phyloP scores from a whole-genome alignment of 495 filamentous ascomycete genomes.

The Aspergillus avenaceus region DNA sequence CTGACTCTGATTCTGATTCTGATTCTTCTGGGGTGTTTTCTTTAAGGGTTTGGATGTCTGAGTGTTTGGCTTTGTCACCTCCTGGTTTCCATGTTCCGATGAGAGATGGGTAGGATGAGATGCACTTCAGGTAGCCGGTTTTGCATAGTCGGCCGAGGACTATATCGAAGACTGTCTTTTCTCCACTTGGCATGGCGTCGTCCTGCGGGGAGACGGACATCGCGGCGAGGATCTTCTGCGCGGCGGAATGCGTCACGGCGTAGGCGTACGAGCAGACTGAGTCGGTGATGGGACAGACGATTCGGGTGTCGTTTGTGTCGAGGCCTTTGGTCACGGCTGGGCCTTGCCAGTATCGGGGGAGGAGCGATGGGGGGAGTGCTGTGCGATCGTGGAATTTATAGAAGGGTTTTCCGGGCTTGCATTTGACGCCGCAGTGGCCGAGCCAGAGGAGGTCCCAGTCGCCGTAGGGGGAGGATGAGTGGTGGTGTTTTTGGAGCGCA shows the following conservation, averaged over 20 bases:
- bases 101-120: constrained; percentile 8
- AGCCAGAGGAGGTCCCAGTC: constrained; percentile 51
- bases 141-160: constrained; percentile 5
- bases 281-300: constrained; percentile 1
- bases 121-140: constrained; percentile 10
- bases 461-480: constrained; percentile 31
- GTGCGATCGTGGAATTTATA: constrained; percentile 11
- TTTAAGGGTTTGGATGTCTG: constrained; percentile 6
- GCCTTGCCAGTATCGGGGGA: neutral
- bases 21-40: neutral
- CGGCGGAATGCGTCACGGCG: constrained; percentile 47
- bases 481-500: constrained; percentile 9
- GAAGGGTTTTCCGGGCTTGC: constrained; percentile 1
- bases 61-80: constrained; percentile 3
- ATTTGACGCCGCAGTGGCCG: constrained; percentile 39
- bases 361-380: neutral
- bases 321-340: neutral
- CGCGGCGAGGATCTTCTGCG: constrained; percentile 39
- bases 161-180: constrained; percentile 4
- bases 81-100: constrained; percentile 2
- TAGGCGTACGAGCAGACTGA: constrained; percentile 27
- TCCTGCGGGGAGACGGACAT: constrained; percentile 9
- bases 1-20: neutral
- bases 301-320: constrained; percentile 2
- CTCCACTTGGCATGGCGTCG: neutral